Evolutionary conservation across 2,329 filamentous ascomycete genomes (phyloP), one percentile per base, ranked within the genome.

Genomic region (Diplodia seriata): DNA sequence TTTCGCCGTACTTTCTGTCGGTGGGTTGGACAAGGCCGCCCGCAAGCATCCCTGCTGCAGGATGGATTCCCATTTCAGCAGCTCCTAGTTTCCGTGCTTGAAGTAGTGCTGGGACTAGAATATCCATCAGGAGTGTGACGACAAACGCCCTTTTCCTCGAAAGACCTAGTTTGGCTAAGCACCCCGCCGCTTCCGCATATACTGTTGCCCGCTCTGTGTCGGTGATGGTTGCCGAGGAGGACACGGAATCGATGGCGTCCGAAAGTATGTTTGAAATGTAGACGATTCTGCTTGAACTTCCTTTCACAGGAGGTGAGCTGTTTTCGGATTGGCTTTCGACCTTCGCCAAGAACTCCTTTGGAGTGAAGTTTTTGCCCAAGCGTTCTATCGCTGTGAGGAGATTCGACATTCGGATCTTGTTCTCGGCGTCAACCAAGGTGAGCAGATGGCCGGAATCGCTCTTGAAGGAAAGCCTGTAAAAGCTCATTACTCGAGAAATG

Each of bases 1-100:
- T 68, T 26, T 68, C 66, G 26, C 54, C 57, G 7, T 50, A 50
- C 18, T 64, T 68, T 31, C 56, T 64, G 57, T 64, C 49, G n/a
- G 15, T 50, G 4, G 54, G 61, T 14, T 76, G 73, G 47, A 78
- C 78, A 29, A 83, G 79, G 3, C 81, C 81, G 61, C 73, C 74
- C 14, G 90, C 89, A 31, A 93, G 89, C 62, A 97, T 82, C 0
- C 93, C 94, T 11, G 94, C 93, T 20, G 94, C 94, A 50, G 95
- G 95, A 79, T 98, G 94, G 43, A 99, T 92, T 3, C 94, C 95
- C 74, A 95, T 92, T 76, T 98, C 95, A n/a, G 95, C 94, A 50
- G 95, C 95, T 38, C 94, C 94, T 57, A 94, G 86, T 56, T 96
- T 97, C 49, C 95, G 87, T 18, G 95, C 95, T 78, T 97, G 93